Evolutionary conservation across 116 monocot species (phyloP), one percentile per base, ranked within the genome.

Genomic region (Papilionanthe hybrid): DNA sequence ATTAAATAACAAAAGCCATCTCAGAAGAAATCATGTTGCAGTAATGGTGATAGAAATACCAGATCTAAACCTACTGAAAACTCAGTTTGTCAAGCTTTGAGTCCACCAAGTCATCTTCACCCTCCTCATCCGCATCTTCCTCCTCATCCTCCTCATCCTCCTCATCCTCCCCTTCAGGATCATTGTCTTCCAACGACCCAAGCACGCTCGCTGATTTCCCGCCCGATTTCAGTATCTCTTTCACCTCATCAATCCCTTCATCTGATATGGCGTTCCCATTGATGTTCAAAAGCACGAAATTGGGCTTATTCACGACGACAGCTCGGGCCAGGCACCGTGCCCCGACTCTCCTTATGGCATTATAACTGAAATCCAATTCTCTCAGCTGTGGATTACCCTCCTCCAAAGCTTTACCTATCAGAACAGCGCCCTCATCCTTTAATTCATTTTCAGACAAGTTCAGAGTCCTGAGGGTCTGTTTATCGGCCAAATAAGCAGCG

Each of bases 171-270:
- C 89, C 91, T 30, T 95, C 95, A 47, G 81, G 81, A 44, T 93
- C 93, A 78, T 95, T 95, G 55, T 95, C 95, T 78, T 95, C 95
- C 82, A 95, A 78, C 13, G 95, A 86, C 47, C 95, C 93, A 11
- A 95, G 89, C 57, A 91, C 86, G 53, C 72, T 80, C 56, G 79
- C 55, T 22, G 85, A 81, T 23, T 83, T 89, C 81, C 72, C 69
- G 0, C 81, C 87, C 44, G 72, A 53, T 78, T 92, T 92, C 75
- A 95, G 72, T 42, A 93, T 93, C n/a, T 86, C 89, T 78, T 85
- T 91, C 72, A 95, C 89, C 69, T 95, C 95, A 77, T 95, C 93
- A 30, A 95, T 87, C 48, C 95, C 95, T 91, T 95, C 95, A 2
- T 92, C 95, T 5, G 95, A 93, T 25, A 95, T 89, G 65, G 32